Evolutionary conservation across 2,329 filamentous ascomycete genomes (phyloP), one percentile per base, ranked within the genome.

Genomic region (Colletotrichum sp.): DNA sequence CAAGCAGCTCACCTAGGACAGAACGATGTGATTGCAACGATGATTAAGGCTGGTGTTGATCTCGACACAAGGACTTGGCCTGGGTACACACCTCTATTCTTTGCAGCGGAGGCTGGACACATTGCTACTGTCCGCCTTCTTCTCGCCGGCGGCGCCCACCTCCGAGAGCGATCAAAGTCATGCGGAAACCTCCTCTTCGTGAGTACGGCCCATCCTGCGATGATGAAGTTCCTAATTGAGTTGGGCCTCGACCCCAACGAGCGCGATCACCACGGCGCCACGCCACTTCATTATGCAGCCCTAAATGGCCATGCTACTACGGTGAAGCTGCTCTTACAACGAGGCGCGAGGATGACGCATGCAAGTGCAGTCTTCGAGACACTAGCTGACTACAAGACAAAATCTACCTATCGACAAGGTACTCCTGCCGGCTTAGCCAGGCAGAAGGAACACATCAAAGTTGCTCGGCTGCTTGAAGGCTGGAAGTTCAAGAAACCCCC

Each of bases 291-390:
- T 69, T 79, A 80, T 68, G 78, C 79, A 7, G 76, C 77, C 5
- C 67, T 78, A 5, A 78, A 79, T 21, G 78, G 77, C 18, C 77
- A 81, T 8, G 65, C 76, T 7, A 28, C 74, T 10, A 76, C 74
- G 24, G 82, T 80, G 77, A 83, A 80, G 73, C 71, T 83, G 52
- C 69, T 81, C 26, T 66, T 81, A n/a, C 77, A 78, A 30, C 71
- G 71, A 24, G 79, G 79, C 8, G 80, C 79, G 16, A 69, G 58
- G 34, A 56, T 77, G 62, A 71, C 66, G 18, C 75, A 78, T 34
- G 79, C 79, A 13, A 78, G 77, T 61, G 79, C 78, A 14, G 75
- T 81, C 21, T 80, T 76, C 34, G 77, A 79, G 59, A 76, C 70
- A 28, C 34, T 79, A 8, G 73, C 74, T n/a, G 78, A 77, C 62